Evolutionary conservation across 2,329 filamentous ascomycete genomes (phyloP).

Genomic region (Sporothrix pseudoabietina): DNA sequence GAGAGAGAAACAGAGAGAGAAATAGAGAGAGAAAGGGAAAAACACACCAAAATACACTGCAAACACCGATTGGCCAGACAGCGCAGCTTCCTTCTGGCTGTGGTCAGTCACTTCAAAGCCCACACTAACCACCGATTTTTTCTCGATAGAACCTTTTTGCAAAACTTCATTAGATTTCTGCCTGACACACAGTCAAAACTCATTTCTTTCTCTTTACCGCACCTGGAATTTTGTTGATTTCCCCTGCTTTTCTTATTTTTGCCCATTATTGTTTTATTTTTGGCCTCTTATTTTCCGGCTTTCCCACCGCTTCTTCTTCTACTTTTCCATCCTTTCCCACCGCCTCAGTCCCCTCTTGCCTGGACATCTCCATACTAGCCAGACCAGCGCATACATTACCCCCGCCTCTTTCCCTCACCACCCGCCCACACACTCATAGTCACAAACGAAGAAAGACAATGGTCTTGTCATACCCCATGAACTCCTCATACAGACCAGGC

Average conservation of each 20-base stretch:
- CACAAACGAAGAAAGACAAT: constrained; percentile 43
- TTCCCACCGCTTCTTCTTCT: constrained; percentile 15
- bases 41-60: constrained; percentile 15
- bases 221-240: background rate
- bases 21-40: background rate
- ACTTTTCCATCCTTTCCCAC: background rate
- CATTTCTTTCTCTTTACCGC: background rate
- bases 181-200: constrained; percentile 29
- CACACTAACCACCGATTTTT: constrained; percentile 35
- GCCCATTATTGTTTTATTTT: constrained; percentile 1
- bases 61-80: constrained; percentile 15
- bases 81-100: constrained; percentile 26
- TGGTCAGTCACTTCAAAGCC: constrained; percentile 26
- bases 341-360: constrained; percentile 21
- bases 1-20: constrained; percentile 20
- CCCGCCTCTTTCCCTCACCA: constrained; percentile 6
- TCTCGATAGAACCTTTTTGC: constrained; percentile 25
- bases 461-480: constrained; percentile 57
- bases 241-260: constrained; percentile 16
- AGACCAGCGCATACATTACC: constrained; percentile 14
- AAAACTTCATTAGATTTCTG: constrained; percentile 30
- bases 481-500: constrained; percentile 54
- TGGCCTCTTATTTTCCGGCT: background rate
- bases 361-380: constrained; percentile 18
- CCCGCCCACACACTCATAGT: constrained; percentile 1